A percentile compares a stretch with the other conserved stretches of the same genome.
Evolutionary conservation across 305 asterid species (phyloP).

Genomic region (Ilex paraguariensis): DNA sequence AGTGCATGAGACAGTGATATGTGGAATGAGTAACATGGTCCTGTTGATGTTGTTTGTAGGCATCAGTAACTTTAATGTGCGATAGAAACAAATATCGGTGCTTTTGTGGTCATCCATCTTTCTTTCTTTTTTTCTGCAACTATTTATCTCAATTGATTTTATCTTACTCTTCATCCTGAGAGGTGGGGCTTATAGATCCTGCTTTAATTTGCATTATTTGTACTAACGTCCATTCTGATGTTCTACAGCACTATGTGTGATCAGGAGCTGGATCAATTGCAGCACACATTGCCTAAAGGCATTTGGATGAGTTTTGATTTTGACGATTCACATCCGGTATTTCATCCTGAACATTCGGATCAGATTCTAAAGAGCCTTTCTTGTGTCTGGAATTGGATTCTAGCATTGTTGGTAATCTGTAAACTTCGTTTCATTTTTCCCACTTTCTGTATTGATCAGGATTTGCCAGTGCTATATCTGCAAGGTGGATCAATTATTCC

Average conservation of each 20-base stretch:
- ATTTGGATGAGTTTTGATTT: slow-evolving; percentile 83
- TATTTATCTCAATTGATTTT: no score
- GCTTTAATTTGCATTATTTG: no score
- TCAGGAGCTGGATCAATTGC: slow-evolving; percentile 46
- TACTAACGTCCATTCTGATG: slow-evolving; percentile 8
- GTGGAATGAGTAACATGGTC: no score
- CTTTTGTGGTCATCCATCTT: no score
- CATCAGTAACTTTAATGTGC: no score
- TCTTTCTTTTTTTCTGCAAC: no score
- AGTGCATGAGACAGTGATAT: no score
- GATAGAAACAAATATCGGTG: no score
- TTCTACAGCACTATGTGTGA: slow-evolving; percentile 56
- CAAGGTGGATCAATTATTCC: slow-evolving; percentile 92
- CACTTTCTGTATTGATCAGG: slow-evolving; percentile 37
- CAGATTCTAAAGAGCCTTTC: not conserved
- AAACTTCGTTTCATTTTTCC: slow-evolving; percentile 2
- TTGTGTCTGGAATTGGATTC: not conserved
- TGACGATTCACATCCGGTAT: slow-evolving; percentile 93
- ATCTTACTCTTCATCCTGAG: no score
- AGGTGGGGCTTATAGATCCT: no score
- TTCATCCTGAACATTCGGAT: slow-evolving; percentile 16
- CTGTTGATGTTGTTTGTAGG: no score
- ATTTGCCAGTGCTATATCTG: slow-evolving; percentile 82
- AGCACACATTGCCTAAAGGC: slow-evolving; percentile 78
- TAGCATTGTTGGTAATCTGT: slow-evolving; percentile 10